These are phyloP conservation scores for Arthroderma sp. DNA, from an alignment of 2,329 filamentous ascomycete species.

Conservation along the genomic window DNA sequence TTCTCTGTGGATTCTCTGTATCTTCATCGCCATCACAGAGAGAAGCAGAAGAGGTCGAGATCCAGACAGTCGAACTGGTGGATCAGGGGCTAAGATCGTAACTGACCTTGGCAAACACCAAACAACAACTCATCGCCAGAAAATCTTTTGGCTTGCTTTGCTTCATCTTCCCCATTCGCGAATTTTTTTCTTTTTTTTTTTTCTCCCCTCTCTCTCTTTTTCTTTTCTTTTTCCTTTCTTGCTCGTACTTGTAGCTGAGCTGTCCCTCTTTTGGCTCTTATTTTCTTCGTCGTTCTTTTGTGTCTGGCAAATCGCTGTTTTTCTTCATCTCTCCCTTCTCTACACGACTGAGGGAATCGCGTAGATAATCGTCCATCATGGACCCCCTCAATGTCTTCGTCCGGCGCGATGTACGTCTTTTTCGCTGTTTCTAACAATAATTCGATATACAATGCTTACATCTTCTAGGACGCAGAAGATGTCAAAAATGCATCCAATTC, in stretches of 20 bases:
- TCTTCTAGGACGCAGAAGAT: slow-evolving; percentile 4
- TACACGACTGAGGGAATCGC: not conserved
- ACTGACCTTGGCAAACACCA: not conserved
- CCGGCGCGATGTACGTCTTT: slow-evolving; percentile 7
- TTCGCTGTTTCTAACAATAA: not conserved
- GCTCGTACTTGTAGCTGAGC: slow-evolving; percentile 2
- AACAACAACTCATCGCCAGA: not conserved
- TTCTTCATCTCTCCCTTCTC: not conserved
- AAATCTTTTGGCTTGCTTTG: no score
- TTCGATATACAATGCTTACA: not conserved
- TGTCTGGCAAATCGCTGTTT: not conserved
- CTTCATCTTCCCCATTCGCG: not conserved
- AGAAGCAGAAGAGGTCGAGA: not conserved
- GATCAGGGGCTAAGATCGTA: not conserved
- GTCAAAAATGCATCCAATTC: slow-evolving; percentile 14
- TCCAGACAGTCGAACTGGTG: not conserved
- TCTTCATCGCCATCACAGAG: not conserved
- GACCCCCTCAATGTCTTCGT: slow-evolving; percentile 8
- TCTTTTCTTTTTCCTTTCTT: slow-evolving; percentile 1
- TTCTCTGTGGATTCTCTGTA: no score
- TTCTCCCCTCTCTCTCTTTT: not conserved
- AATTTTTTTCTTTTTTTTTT: not conserved
- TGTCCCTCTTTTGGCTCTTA: not conserved
- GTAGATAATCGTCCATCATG: slow-evolving; percentile 3
- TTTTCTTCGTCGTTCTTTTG: not conserved